phyloP scores from a whole-genome alignment of 768 basidiomycete genomes.

The Boletellus sp. region DNA sequence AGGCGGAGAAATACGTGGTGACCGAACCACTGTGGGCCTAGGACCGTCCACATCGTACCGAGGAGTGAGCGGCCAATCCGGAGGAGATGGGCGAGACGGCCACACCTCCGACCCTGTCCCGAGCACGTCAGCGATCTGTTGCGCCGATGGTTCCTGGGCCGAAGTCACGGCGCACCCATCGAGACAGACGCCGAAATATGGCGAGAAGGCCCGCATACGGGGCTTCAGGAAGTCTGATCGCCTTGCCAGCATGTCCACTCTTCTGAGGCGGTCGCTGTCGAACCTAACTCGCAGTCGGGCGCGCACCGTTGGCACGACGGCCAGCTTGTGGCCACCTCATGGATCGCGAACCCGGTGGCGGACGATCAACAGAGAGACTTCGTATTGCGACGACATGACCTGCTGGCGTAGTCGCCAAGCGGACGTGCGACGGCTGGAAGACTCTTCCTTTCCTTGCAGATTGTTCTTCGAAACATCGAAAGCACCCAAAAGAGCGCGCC shows the following conservation, averaged over 20 bases:
- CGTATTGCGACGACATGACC: background rate
- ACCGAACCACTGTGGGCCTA: background rate
- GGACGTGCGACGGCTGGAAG: constrained; percentile 5
- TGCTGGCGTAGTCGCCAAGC: constrained; percentile 3
- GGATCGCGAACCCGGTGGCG: constrained; percentile 18
- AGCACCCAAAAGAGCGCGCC: constrained; percentile 7
- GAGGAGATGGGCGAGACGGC: background rate
- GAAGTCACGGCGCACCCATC: constrained; percentile 13
- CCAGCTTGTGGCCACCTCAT: background rate
- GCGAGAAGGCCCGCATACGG: constrained; percentile 9
- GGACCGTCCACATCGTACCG: background rate
- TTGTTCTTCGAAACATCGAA: constrained; percentile 15
- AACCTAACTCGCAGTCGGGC: background rate
- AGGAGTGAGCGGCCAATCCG: background rate
- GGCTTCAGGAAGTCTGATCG: constrained; percentile 16
- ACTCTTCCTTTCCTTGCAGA: constrained; percentile 23
- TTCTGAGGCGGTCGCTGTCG: constrained; percentile 1
- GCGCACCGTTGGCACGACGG: constrained; percentile 6
- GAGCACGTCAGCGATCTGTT: constrained; percentile 10
- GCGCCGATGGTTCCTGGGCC: constrained; percentile 20
- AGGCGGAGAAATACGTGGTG: background rate
- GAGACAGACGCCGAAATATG: constrained; percentile 18
- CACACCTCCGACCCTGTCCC: constrained; percentile 1
- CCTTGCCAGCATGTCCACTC: constrained; percentile 2
- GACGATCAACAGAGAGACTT: constrained; percentile 5